Base-by-base conservation (phyloP, 768 basidiomycete genomes). In the Phanerodontia chrysosporium region DNA sequence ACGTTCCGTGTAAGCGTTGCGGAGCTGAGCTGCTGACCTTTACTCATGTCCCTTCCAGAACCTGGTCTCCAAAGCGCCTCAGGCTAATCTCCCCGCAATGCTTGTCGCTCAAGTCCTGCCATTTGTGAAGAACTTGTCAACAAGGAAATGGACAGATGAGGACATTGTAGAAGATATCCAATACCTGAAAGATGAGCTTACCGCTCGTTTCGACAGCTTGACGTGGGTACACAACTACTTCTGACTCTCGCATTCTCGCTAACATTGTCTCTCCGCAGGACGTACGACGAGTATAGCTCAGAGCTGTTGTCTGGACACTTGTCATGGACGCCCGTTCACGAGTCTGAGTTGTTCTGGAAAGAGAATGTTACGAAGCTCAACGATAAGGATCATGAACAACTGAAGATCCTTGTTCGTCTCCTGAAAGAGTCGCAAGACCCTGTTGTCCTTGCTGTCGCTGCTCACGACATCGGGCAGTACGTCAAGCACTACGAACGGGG, bases 311-410 rank as follows among this genome's bases (percentile, higher is more conserved):
- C 90, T 4, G 95, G 95, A 1, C 93, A 94, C 70, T 75, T 98
- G 25, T 90, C 92, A 6, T 98, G 97, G 97, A 87, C 92, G 4
- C 95, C 96, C 13, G 90, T 93, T 10, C 97, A 99, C 68, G 92
- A 95, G 69, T 95, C 92, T 1, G 96, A 98, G 60, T 86, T 93
- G 35, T 99, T 99, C 76, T 99, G 97, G 97, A 92, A 90, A 68
- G 94, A 95, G 76, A 98, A 98, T 68, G 95, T 90, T 4, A 74
- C 78, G 7, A 92, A 85, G 69, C 74, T 98, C 45, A 92, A 94
- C 63, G 95, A 98, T 61, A 84, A 83, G 55, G 89, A 93, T 67
- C 81, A 87, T 63, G 84, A 88, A 66, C 89, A 92, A 59, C 79
- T 98, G 59, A 95, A 89, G 96, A 80, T 77, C 39, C 78, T 98